Percentiles rank a stretch among this genome's conserved stretches.
These are phyloP conservation scores for Sonneratia alba DNA, from an alignment of 345 rosid species.

Conservation along the genomic window DNA sequence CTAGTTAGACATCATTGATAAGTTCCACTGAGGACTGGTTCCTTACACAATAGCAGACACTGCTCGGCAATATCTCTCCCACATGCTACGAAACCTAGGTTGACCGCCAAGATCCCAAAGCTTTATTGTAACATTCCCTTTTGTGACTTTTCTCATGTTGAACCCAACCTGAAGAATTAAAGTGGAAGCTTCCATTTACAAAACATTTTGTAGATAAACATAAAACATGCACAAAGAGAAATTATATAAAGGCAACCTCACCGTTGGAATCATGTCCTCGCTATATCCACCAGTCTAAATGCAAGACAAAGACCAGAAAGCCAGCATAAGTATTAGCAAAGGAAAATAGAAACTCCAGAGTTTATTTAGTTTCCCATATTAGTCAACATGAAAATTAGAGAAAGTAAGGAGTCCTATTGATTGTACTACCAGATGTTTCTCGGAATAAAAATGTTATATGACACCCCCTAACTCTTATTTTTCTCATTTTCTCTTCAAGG, in stretches of 20 bases:
- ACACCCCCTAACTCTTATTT: neutral
- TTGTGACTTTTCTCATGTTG: constrained; percentile 93
- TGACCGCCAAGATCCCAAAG: constrained; percentile 99
- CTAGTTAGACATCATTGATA: neutral
- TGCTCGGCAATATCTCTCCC: constrained; percentile 99
- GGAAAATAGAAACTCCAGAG: neutral
- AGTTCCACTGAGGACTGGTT: neutral
- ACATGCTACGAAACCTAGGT: constrained; percentile 89
- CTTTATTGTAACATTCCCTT: constrained; percentile 96
- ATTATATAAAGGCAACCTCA: constrained; percentile 25
- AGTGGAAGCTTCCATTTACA: no score
- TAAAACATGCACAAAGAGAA: neutral
- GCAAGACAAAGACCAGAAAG: constrained; percentile 8
- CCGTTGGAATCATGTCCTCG: constrained; percentile 99
- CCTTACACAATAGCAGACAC: constrained; percentile 89
- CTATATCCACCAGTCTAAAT: constrained; percentile 89
- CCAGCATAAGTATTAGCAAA: neutral
- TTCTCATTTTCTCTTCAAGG: neutral
- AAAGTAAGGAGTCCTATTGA: neutral
- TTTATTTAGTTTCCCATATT: neutral
- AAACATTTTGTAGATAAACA: constrained; percentile 1
- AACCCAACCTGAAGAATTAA: constrained; percentile 59
- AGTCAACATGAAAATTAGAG: constrained; percentile 1
- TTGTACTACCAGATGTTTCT: no score
- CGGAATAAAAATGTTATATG: neutral